Percentiles rank a stretch among this genome's conserved stretches.
Conservation (phyloP, 371 early-diverging fungal genomes). For the Cokeromyces recurvatus region DNA sequence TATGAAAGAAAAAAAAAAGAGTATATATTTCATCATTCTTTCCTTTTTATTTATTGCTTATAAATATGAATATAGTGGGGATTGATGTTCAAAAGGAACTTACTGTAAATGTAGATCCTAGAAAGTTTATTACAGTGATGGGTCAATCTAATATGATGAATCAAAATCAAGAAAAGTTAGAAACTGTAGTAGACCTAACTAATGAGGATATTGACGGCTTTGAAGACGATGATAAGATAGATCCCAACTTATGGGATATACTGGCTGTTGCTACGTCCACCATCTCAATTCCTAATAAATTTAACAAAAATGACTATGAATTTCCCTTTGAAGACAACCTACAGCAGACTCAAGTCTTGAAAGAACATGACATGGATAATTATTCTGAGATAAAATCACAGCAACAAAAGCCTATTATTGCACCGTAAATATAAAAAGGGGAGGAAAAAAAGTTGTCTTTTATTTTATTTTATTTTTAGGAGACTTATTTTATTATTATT, state of each 20-base stretch:
- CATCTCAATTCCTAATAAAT: too few relatives aligned
- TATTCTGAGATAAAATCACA: too few relatives aligned
- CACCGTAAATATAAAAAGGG: too few relatives aligned
- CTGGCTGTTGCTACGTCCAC: not conserved
- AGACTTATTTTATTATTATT: too few relatives aligned
- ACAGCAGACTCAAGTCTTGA: not conserved
- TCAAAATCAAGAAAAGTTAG: not conserved
- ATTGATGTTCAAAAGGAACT: conserved; percentile 18
- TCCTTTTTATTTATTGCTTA: not conserved
- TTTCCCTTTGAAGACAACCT: too few relatives aligned
- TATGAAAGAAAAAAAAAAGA: conserved; percentile 14
- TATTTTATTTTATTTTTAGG: too few relatives aligned
- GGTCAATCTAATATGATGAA: not conserved
- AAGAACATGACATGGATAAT: too few relatives aligned
- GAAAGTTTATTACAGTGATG: conserved; percentile 6
- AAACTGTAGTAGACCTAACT: not conserved
- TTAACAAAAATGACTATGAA: too few relatives aligned
- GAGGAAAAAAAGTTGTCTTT: too few relatives aligned
- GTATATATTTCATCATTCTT: not conserved
- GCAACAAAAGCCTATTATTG: too few relatives aligned
- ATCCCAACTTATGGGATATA: not conserved
- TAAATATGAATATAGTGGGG: conserved; percentile 22
- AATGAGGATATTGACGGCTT: not conserved
- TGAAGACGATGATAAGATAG: not conserved
- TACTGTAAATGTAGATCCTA: conserved; percentile 6